Evolutionary conservation across 148 eudicot genomes (phyloP).

Genomic region (Limonium bicolor): DNA sequence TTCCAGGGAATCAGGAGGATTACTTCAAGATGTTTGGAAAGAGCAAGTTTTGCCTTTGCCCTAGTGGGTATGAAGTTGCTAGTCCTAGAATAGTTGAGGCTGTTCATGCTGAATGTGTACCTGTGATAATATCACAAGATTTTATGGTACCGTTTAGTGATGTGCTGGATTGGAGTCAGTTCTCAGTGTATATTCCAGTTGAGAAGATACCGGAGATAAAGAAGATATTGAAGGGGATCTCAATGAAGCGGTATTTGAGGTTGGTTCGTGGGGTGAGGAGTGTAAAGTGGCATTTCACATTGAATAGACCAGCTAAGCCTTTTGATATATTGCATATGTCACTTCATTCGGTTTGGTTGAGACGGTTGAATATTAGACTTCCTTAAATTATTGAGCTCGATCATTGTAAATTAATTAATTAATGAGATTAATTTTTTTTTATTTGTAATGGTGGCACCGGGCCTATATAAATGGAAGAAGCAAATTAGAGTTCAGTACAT

Average conservation of each 20-base stretch:
- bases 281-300: slow-evolving; percentile 7
- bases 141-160: slow-evolving; percentile 4
- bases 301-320: slow-evolving; percentile 10
- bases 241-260: slow-evolving; percentile 2
- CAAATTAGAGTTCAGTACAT: too few species aligned
- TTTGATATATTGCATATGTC: slow-evolving; percentile 9
- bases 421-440: too few species aligned
- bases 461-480: too few species aligned
- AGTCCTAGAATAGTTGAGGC: slow-evolving; percentile 11
- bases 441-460: too few species aligned
- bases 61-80: slow-evolving; percentile 11
- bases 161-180: slow-evolving; percentile 5
- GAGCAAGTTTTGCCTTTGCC: slow-evolving; percentile 8
- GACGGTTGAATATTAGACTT: slow-evolving; percentile 6
- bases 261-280: slow-evolving; percentile 4
- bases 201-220: slow-evolving; percentile 3
- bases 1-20: background rate
- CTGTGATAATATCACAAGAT: slow-evolving; percentile 1
- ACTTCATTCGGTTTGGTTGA: slow-evolving; percentile 8
- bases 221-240: slow-evolving; percentile 1
- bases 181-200: slow-evolving; percentile 1
- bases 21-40: slow-evolving; percentile 5
- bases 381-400: too few species aligned
- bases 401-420: too few species aligned
- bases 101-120: slow-evolving; percentile 2